Conservation (phyloP, 1,284 basidiomycete species). For the Ustilago bromivora region DNA sequence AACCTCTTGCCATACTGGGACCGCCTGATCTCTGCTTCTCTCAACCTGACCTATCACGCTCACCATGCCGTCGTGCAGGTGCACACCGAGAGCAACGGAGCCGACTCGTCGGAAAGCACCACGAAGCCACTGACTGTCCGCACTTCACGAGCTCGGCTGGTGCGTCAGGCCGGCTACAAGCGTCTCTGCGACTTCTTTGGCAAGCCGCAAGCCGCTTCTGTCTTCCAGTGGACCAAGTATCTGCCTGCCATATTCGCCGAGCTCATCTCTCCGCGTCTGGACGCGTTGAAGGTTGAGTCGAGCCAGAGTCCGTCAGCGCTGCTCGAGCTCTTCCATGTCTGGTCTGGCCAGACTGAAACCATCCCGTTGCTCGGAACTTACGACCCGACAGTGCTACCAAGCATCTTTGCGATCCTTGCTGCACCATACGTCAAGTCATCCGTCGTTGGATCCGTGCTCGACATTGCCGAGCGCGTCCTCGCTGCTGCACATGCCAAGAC, state of each 20-base stretch:
- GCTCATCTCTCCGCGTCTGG: slow-evolving; percentile 85
- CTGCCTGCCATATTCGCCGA: slow-evolving; percentile 77
- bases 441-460: slow-evolving; percentile 84
- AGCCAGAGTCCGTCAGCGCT: slow-evolving; percentile 91
- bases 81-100: slow-evolving; percentile 25
- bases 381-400: slow-evolving; percentile 79
- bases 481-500: slow-evolving; percentile 46
- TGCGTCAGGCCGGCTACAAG: slow-evolving; percentile 86
- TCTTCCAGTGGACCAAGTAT: slow-evolving; percentile 82
- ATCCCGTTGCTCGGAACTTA: slow-evolving; percentile 78
- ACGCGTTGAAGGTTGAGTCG: slow-evolving; percentile 83
- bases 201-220: slow-evolving; percentile 59
- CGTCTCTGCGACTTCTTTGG: slow-evolving; percentile 90
- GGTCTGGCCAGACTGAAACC: slow-evolving; percentile 78
- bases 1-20: slow-evolving; percentile 55
- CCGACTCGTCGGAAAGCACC: not conserved
- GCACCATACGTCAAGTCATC: slow-evolving; percentile 87
- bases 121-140: slow-evolving; percentile 32
- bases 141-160: slow-evolving; percentile 67
- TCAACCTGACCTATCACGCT: slow-evolving; percentile 63
- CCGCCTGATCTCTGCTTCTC: slow-evolving; percentile 49
- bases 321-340: slow-evolving; percentile 85
- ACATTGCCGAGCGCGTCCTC: slow-evolving; percentile 84
- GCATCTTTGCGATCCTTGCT: slow-evolving; percentile 83
- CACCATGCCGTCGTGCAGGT: slow-evolving; percentile 32